Conservation (phyloP, 2,329 filamentous ascomycete species). For the Onygena corvina region DNA sequence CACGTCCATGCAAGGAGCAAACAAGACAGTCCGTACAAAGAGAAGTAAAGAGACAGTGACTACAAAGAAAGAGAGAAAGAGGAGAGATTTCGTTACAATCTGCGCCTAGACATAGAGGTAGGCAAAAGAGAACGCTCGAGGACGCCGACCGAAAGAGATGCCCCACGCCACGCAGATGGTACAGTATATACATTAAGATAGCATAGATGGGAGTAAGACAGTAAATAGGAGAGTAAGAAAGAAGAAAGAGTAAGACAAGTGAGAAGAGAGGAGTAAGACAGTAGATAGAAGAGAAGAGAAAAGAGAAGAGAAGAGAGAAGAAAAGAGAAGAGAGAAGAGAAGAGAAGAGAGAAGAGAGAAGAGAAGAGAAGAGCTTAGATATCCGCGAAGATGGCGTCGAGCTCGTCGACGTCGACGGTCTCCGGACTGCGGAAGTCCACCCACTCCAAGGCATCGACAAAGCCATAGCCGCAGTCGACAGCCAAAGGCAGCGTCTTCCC, state of each 20-base stretch:
- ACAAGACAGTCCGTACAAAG: too few species aligned
- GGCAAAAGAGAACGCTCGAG: neutral
- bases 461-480: constrained; percentile 21
- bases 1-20: too few species aligned
- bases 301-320: neutral
- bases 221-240: constrained; percentile 5
- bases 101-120: neutral
- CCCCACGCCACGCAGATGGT: constrained; percentile 6
- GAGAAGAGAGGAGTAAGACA: constrained; percentile 2
- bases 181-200: constrained; percentile 10
- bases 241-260: constrained; percentile 7
- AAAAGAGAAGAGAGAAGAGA: neutral
- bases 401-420: constrained; percentile 81
- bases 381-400: constrained; percentile 72
- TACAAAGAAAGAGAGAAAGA: neutral
- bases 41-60: too few species aligned
- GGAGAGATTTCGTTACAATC: too few species aligned
- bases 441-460: constrained; percentile 37
- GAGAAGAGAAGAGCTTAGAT: constrained; percentile 38
- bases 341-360: neutral
- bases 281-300: neutral
- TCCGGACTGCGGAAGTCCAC: constrained; percentile 62
- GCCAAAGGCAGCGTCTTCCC: neutral
- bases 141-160: neutral
- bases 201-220: neutral